Conservation (phyloP, 352 stramenopile genomes). For the Globisporangium alternatum region DNA sequence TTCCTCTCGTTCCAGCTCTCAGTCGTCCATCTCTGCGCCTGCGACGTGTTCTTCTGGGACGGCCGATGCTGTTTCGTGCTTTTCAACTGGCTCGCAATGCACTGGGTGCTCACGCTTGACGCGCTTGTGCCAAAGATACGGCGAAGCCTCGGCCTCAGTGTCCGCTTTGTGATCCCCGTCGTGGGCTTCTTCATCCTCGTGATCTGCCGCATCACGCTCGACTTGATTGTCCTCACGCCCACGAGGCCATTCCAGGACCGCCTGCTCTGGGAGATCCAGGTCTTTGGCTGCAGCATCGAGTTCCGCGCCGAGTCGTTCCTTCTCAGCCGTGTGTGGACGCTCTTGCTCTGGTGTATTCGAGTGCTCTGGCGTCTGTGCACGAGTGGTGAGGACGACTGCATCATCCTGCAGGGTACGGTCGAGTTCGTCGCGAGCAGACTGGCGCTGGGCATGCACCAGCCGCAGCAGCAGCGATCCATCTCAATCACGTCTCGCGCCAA, state of each 20-base stretch:
- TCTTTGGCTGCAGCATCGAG: background rate
- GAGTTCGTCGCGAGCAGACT: slow-evolving; percentile 14
- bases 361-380: slow-evolving; percentile 13
- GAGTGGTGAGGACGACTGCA: background rate
- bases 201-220: background rate
- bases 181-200: slow-evolving; percentile 9
- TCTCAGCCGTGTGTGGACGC: slow-evolving; percentile 5
- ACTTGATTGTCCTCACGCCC: background rate
- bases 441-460: background rate
- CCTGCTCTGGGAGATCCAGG: slow-evolving; percentile 2
- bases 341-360: slow-evolving; percentile 12
- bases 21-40: slow-evolving; percentile 23
- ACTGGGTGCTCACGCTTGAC: slow-evolving; percentile 34
- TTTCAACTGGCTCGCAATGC: slow-evolving; percentile 24
- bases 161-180: slow-evolving; percentile 5
- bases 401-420: slow-evolving; percentile 11
- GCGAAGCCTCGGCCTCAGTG: background rate
- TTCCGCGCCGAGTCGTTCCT: slow-evolving; percentile 10
- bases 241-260: slow-evolving; percentile 5
- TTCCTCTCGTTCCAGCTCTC: slow-evolving; percentile 38
- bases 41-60: slow-evolving; percentile 35
- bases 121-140: slow-evolving; percentile 13
- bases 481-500: too few relatives aligned
- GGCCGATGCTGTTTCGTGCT: slow-evolving; percentile 12
- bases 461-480: background rate